These are phyloP conservation scores for Thermothielavioides terrestris DNA, from an alignment of 495 filamentous ascomycete species.

Conservation along the genomic window DNA sequence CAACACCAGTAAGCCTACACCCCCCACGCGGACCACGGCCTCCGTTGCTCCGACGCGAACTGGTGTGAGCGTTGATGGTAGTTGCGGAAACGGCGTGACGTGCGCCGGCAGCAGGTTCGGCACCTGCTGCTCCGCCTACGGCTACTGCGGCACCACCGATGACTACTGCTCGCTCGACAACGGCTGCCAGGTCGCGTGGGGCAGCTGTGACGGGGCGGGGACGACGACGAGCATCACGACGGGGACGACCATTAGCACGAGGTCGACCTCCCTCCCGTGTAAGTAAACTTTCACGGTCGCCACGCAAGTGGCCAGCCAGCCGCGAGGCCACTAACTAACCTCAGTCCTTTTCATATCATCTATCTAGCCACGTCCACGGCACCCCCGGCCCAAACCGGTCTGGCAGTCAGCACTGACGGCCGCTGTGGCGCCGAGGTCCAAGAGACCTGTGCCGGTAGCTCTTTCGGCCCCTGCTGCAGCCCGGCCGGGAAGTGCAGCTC, in stretches of 20 bases:
- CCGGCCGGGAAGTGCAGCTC: constrained; percentile 22
- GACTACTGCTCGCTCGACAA: constrained; percentile 26
- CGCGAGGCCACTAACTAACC: neutral
- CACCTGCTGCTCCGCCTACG: constrained; percentile 34
- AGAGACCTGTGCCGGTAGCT: constrained; percentile 30
- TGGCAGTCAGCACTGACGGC: constrained; percentile 15
- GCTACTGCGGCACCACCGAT: constrained; percentile 31
- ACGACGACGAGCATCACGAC: constrained; percentile 1
- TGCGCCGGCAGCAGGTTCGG: constrained; percentile 34
- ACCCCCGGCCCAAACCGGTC: constrained; percentile 2
- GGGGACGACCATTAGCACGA: neutral
- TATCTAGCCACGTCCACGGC: neutral
- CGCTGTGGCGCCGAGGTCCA: constrained; percentile 13
- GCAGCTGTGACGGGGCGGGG: constrained; percentile 23
- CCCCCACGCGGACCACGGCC: constrained; percentile 4
- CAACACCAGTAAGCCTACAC: neutral
- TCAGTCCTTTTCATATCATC: neutral
- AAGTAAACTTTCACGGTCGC: neutral
- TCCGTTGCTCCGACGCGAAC: neutral
- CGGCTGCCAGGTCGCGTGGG: constrained; percentile 32
- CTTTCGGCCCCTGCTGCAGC: constrained; percentile 34
- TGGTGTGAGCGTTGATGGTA: constrained; percentile 23
- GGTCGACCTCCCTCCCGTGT: neutral
- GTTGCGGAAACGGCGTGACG: constrained; percentile 36
- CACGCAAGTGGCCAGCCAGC: neutral